phyloP scores from a whole-genome alignment of 2,329 filamentous ascomycete species.

The Fusarium tricinctum region DNA sequence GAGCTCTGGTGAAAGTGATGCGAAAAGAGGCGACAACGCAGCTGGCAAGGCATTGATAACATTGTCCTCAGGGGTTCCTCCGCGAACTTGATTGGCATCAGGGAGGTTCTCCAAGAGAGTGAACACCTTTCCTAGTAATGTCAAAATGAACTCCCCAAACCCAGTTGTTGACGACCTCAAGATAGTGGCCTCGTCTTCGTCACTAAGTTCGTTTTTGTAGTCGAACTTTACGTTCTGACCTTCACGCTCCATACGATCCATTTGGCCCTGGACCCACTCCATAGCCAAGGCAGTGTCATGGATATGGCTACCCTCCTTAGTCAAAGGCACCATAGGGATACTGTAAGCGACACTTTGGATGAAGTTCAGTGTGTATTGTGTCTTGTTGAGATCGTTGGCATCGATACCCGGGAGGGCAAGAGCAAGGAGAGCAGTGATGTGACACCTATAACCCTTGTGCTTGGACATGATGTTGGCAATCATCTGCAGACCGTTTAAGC shows the following conservation, averaged over 20 bases:
- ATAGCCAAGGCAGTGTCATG: conserved; percentile 84
- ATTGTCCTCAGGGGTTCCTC: conserved; percentile 94
- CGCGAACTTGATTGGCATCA: conserved; percentile 87
- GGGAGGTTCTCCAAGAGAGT: conserved; percentile 95
- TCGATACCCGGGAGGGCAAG: conserved; percentile 95
- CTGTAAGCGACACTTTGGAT: conserved; percentile 97
- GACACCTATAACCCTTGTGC: conserved; percentile 95
- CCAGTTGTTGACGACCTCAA: conserved; percentile 94
- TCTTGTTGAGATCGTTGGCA: conserved; percentile 97
- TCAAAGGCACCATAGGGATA: conserved; percentile 88
- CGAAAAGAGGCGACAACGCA: conserved; percentile 89
- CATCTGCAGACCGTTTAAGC: conserved; percentile 90
- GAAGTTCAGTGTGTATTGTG: conserved; percentile 92
- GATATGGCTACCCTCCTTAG: conserved; percentile 70
- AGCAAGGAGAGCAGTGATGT: conserved; percentile 93
- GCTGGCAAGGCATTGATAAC: conserved; percentile 96
- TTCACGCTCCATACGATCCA: conserved; percentile 92
- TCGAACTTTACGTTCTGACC: conserved; percentile 88
- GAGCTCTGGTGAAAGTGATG: conserved; percentile 90
- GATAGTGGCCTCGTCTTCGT: conserved; percentile 89
- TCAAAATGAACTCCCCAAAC: conserved; percentile 91
- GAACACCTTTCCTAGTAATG: conserved; percentile 93
- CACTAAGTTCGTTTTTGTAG: conserved; percentile 84
- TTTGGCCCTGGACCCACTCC: conserved; percentile 93
- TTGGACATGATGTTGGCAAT: conserved; percentile 91